Base-by-base conservation (phyloP, 2,329 filamentous ascomycete species). In the Laburnicola sp. region DNA sequence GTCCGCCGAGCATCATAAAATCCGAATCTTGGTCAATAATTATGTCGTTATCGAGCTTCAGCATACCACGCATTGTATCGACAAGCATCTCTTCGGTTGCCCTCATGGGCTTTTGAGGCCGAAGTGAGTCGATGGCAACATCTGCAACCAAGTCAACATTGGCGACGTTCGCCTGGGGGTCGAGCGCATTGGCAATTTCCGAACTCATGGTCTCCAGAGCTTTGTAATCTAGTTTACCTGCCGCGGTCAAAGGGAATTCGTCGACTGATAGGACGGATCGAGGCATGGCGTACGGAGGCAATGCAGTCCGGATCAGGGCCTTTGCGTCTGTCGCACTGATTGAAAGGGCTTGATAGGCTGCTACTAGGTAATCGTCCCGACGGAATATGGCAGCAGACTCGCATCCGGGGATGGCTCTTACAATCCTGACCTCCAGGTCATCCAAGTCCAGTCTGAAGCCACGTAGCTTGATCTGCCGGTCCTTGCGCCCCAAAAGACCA, bases 381-480 rank as follows among this genome's bases (percentile, higher is more conserved):
- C 41, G 28, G 31, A 25, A 23, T 22, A 44, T 9, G 3, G 41
- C 41, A 6, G 22, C 41, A 26, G 22, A 16, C 16, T 22, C 8
- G 9, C 41, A 34, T 8, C n/a, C 16, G 2, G 9, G n/a, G 7
- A 47, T 32, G 7, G 35, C 16, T 16, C 10, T 5, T 30, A 22
- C 21, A 1, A 70, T 62, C 2, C 64, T 58, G 1, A 57, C 51
- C 47, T 75, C 74, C 7, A 76, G 50, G 34, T 77, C 75, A 25
- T 71, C 62, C 2, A 78, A 61, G 41, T 79, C 74, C 7, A 75
- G 48, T 2, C 76, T 72, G 53, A 73, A 65, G 0, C 73, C 73
- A 1, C 65, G 60, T 1, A 75, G 41, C 45, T 75, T 75, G 51
- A 75, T 62, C 53, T 78, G 73, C 0, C 72, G 68, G 59, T 80